These are phyloP conservation scores for Durotheca rogersii DNA, from an alignment of 495 filamentous ascomycete species.

Conservation along the genomic window DNA sequence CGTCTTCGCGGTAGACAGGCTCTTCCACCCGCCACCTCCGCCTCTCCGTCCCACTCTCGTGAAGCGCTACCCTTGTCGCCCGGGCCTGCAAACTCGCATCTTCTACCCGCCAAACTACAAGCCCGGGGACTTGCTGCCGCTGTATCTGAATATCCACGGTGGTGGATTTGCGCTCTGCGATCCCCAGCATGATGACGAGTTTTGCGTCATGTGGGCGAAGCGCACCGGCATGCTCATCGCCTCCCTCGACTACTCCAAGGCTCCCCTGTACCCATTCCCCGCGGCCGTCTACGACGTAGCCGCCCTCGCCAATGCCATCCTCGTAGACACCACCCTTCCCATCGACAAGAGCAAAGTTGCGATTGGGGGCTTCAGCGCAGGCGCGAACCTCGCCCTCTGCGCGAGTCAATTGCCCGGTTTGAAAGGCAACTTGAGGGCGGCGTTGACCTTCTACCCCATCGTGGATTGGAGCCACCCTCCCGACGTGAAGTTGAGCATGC, in stretches of 20 bases:
- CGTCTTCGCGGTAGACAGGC: conserved; percentile 19
- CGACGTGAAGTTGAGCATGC: conserved; percentile 27
- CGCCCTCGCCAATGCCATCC: conserved; percentile 24
- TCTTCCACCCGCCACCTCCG: conserved; percentile 12
- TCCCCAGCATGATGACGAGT: too few species aligned
- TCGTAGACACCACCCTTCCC: conserved; percentile 31
- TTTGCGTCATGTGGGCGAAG: conserved; percentile 35
- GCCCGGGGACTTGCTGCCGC: conserved; percentile 30
- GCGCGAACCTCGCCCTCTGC: conserved; percentile 39
- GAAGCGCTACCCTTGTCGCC: conserved; percentile 37
- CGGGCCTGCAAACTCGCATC: conserved; percentile 36
- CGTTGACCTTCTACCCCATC: conserved; percentile 39
- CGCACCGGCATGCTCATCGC: conserved; percentile 40
- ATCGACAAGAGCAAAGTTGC: conserved; percentile 31
- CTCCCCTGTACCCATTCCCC: conserved; percentile 38
- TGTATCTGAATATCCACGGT: conserved; percentile 45
- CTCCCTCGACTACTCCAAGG: conserved; percentile 41
- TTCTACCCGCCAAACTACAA: conserved; percentile 39
- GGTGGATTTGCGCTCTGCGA: conserved; percentile 44
- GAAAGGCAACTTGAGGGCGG: conserved; percentile 35
- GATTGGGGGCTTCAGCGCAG: conserved; percentile 45
- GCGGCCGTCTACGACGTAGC: conserved; percentile 32
- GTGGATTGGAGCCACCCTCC: conserved; percentile 36
- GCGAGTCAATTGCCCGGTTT: conserved; percentile 33
- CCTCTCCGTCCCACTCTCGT: conserved; percentile 34